Evolutionary conservation across 768 basidiomycete species (phyloP).

Genomic region (Panaeolus cyanescens): DNA sequence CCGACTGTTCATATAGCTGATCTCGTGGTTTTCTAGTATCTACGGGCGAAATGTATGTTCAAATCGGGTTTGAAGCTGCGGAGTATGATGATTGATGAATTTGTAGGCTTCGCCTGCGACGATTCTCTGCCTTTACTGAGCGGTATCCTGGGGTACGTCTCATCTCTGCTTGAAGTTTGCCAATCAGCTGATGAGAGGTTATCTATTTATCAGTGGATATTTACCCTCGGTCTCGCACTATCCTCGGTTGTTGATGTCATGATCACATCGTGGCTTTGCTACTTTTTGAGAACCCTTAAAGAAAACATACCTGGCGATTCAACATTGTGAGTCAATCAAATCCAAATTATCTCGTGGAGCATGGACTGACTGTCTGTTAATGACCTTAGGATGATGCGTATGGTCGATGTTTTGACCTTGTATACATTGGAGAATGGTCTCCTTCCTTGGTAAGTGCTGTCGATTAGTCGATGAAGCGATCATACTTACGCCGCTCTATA

Average conservation of each 20-base stretch:
- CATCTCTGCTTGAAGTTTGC: too few species aligned
- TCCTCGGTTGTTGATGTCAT: background rate
- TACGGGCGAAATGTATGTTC: background rate
- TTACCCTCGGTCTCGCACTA: background rate
- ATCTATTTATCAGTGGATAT: background rate
- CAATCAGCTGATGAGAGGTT: background rate
- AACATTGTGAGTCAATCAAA: background rate
- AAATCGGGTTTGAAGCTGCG: background rate
- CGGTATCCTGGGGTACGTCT: background rate
- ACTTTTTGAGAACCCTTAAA: background rate
- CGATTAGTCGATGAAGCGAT: background rate
- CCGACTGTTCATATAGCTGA: too few species aligned
- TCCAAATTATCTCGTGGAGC: background rate
- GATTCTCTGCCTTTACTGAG: background rate
- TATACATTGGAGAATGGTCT: background rate
- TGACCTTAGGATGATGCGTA: background rate
- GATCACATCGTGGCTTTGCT: background rate
- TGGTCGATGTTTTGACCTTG: background rate
- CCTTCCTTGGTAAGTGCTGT: background rate
- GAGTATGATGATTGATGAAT: too few species aligned
- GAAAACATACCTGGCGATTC: background rate
- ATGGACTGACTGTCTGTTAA: background rate
- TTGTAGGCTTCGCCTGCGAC: background rate
- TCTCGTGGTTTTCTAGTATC: background rate
- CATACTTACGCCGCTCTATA: background rate